These are phyloP conservation scores for Claviceps africana DNA, from an alignment of 2,329 filamentous ascomycete species.

Conservation along the genomic window DNA sequence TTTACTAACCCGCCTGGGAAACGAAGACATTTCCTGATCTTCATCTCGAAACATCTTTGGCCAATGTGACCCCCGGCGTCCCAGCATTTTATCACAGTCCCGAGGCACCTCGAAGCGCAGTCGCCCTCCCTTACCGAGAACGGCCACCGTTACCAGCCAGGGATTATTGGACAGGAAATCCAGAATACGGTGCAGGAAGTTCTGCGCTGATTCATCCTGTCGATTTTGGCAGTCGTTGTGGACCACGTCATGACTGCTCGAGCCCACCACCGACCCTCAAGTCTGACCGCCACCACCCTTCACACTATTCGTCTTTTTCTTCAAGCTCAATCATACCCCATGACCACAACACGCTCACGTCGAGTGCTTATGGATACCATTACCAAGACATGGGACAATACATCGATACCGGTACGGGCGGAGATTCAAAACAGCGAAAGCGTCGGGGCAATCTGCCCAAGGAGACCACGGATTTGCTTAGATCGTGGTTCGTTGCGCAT, in stretches of 20 bases:
- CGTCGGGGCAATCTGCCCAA: conserved; percentile 82
- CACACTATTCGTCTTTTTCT: conserved; percentile 31
- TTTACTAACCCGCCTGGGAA: conserved; percentile 10
- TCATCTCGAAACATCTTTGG: conserved; percentile 13
- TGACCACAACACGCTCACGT: conserved; percentile 30
- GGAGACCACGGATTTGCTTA: conserved; percentile 68
- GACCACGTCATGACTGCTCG: conserved; percentile 25
- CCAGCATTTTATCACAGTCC: conserved; percentile 23
- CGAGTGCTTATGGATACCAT: conserved; percentile 24
- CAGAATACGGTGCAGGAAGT: conserved; percentile 12
- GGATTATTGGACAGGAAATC: conserved; percentile 4
- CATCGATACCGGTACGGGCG: conserved; percentile 22
- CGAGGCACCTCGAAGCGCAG: conserved; percentile 18
- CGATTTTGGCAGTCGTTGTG: conserved; percentile 22
- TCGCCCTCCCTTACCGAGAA: conserved; percentile 19
- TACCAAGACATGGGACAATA: conserved; percentile 30
- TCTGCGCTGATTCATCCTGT: conserved; percentile 15
- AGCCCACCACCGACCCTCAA: conserved; percentile 24
- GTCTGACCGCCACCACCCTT: conserved; percentile 30
- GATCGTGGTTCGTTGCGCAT: conserved; percentile 67
- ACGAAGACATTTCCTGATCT: conserved; percentile 31
- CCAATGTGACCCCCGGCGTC: background rate
- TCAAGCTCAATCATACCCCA: conserved; percentile 27
- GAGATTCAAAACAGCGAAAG: conserved; percentile 40
- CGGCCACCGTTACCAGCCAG: conserved; percentile 14